phyloP scores from a whole-genome alignment of 768 basidiomycete genomes.

The Rhodosporidiobolus sp. region DNA sequence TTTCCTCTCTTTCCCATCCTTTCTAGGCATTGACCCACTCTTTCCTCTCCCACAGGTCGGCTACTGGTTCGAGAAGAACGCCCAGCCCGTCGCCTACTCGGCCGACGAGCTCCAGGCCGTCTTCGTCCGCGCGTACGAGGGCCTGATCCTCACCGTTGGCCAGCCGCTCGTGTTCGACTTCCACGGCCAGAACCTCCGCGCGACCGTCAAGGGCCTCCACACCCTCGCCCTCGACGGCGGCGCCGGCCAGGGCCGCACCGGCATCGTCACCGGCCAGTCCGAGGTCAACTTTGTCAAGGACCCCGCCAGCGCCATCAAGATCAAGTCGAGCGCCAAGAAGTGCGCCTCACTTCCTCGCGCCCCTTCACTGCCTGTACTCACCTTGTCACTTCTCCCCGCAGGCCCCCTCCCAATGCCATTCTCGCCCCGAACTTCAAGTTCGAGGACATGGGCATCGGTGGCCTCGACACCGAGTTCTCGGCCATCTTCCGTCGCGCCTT shows the following conservation, averaged over 20 bases:
- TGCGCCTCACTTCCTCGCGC: constrained; percentile 48
- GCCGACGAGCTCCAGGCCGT: constrained; percentile 77
- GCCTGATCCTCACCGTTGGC: constrained; percentile 65
- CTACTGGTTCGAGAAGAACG: constrained; percentile 51
- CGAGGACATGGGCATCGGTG: constrained; percentile 99
- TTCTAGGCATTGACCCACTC: constrained; percentile 56
- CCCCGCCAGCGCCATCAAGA: constrained; percentile 71
- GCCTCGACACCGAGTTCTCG: constrained; percentile 88
- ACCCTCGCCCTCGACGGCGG: constrained; percentile 59
- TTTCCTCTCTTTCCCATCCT: not conserved
- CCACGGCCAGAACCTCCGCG: constrained; percentile 77
- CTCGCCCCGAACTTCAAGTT: constrained; percentile 98
- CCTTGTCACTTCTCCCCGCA: constrained; percentile 45
- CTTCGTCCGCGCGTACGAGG: constrained; percentile 67
- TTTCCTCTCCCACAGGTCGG: constrained; percentile 49
- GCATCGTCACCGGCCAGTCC: constrained; percentile 85
- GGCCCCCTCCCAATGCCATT: constrained; percentile 88
- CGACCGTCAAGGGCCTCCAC: constrained; percentile 61
- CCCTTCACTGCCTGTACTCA: not conserved
- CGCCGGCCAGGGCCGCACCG: constrained; percentile 55
- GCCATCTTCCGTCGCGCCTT: constrained; percentile 98
- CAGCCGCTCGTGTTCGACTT: constrained; percentile 80
- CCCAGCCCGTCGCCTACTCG: constrained; percentile 64
- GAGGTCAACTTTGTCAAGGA: constrained; percentile 87
- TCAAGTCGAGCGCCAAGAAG: constrained; percentile 90